Evolutionary conservation across 352 stramenopile species (phyloP).

Genomic region (Pythium aphanidermatum): DNA sequence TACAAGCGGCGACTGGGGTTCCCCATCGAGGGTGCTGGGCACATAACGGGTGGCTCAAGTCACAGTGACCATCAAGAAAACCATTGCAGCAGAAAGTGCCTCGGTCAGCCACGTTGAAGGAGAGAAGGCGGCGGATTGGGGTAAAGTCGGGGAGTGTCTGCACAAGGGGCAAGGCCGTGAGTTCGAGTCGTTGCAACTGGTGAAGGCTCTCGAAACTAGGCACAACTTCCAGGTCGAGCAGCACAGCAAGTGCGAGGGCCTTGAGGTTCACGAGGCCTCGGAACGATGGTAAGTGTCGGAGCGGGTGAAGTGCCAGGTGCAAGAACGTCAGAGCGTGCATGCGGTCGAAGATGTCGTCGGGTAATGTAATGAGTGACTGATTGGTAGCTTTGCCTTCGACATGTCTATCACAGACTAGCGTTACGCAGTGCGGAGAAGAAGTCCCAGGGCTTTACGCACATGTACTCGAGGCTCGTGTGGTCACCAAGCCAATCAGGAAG

Average conservation of each 20-base stretch:
- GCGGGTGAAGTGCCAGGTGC: background rate
- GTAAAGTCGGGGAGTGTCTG: background rate
- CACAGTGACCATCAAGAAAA: slow-evolving; percentile 9
- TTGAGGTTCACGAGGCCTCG: background rate
- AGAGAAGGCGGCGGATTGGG: background rate
- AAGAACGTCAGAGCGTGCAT: slow-evolving; percentile 1
- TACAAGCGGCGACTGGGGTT: background rate
- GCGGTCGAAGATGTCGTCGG: background rate
- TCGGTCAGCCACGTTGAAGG: background rate
- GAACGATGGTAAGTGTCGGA: background rate
- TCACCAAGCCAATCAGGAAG: slow-evolving; percentile 5
- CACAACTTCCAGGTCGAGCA: background rate
- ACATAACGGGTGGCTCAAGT: slow-evolving; percentile 6
- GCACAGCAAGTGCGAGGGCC: background rate
- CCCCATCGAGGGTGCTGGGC: background rate
- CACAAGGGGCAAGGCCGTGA: background rate
- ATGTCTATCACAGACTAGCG: background rate
- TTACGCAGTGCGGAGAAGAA: background rate
- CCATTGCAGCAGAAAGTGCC: slow-evolving; percentile 13
- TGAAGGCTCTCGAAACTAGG: background rate
- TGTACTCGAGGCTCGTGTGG: slow-evolving; percentile 2
- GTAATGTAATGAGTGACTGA: background rate
- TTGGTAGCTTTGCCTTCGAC: background rate
- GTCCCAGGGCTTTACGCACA: background rate
- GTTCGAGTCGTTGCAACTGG: background rate